Percentiles rank a stretch among this genome's conserved stretches.
phyloP scores from a whole-genome alignment of 208 protist species.

The Balamuthia mandrillaris region DNA sequence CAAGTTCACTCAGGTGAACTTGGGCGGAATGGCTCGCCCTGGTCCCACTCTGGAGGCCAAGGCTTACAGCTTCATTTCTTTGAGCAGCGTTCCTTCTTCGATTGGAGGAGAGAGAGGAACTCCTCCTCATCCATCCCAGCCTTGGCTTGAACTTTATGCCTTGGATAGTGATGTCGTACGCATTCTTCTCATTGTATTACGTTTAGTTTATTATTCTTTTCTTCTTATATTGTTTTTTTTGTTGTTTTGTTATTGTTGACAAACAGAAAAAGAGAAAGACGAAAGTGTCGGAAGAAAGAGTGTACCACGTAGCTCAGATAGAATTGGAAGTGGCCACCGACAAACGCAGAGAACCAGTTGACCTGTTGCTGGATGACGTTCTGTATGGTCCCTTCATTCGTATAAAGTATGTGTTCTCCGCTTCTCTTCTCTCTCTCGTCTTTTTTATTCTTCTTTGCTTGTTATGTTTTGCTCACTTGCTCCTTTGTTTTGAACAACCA shows the following conservation, averaged over 20 bases:
- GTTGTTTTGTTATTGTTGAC: not conserved
- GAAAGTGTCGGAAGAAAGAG: not conserved
- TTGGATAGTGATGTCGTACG: not conserved
- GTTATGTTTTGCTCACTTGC: no score
- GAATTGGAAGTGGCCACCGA: not conserved
- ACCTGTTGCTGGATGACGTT: not conserved
- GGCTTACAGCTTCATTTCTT: no score
- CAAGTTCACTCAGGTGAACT: constrained; percentile 24
- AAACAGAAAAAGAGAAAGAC: constrained; percentile 28
- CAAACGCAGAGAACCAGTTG: not conserved
- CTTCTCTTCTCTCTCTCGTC: not conserved
- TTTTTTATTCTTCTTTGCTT: no score
- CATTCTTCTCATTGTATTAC: not conserved
- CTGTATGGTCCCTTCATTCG: not conserved
- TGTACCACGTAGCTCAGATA: not conserved
- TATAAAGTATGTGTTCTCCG: not conserved
- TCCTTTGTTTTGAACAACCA: no score
- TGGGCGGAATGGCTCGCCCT: not conserved
- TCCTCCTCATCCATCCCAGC: not conserved
- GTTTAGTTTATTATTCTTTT: no score
- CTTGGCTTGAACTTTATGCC: constrained; percentile 14
- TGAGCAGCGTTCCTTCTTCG: no score
- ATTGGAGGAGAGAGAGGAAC: no score
- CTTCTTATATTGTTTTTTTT: not conserved
- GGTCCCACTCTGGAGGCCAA: not conserved